A percentile compares a stretch with the other conserved stretches of the same genome.
Conservation (phyloP, 352 stramenopile species). For the Plasmopara muralis region DNA sequence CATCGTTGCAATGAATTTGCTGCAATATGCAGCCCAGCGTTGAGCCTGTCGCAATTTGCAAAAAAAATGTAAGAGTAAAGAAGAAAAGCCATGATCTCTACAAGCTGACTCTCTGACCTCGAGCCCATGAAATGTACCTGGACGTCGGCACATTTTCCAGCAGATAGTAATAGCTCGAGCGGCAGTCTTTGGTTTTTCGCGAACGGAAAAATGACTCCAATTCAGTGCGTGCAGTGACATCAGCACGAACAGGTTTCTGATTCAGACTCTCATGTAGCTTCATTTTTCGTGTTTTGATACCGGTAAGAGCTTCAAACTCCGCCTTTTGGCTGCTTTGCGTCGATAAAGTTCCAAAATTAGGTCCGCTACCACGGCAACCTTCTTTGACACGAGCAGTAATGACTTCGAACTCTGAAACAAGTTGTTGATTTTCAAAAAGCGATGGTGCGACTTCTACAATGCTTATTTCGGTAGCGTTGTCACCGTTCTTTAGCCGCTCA, state of each 20-base stretch:
- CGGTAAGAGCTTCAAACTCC: too few relatives aligned
- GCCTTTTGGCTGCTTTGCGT: too few relatives aligned
- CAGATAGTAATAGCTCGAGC: neutral
- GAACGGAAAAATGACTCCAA: constrained; percentile 9
- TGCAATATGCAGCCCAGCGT: constrained; percentile 52
- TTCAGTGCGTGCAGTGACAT: neutral
- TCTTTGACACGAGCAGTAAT: neutral
- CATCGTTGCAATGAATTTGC: constrained; percentile 51
- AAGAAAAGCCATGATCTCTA: too few relatives aligned
- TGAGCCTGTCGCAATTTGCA: constrained; percentile 19
- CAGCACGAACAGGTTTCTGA: too few relatives aligned
- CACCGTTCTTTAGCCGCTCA: too few relatives aligned
- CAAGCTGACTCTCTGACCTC: constrained; percentile 13
- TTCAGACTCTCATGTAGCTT: too few relatives aligned
- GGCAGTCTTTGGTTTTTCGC: neutral
- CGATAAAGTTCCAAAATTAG: constrained; percentile 14
- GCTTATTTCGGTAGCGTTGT: too few relatives aligned
- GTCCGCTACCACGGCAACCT: constrained; percentile 1
- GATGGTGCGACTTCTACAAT: too few relatives aligned
- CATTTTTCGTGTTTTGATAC: too few relatives aligned
- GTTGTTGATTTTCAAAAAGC: too few relatives aligned
- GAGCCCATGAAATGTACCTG: constrained; percentile 5
- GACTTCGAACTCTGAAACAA: constrained; percentile 3
- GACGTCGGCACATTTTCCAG: constrained; percentile 7
- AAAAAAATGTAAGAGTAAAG: too few relatives aligned